These are phyloP conservation scores for Zychaea mexicana DNA, from an alignment of 371 early-diverging fungal genomes.

Conservation along the genomic window DNA sequence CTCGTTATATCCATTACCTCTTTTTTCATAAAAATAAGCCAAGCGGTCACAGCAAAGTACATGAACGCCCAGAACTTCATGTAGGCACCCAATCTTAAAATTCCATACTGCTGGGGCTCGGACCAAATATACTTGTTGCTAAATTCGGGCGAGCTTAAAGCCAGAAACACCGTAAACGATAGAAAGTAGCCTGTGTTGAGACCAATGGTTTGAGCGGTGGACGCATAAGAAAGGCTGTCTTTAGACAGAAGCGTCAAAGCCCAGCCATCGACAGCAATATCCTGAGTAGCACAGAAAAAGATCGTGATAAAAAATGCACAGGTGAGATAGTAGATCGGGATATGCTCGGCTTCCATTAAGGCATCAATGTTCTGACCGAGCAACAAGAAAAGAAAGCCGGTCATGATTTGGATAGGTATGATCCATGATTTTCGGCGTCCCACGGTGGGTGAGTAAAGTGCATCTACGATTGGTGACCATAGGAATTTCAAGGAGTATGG, in stretches of 20 bases:
- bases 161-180: constrained; percentile 95
- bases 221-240: constrained; percentile 87
- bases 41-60: constrained; percentile 85
- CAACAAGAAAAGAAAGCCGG: constrained; percentile 75
- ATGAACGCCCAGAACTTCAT: constrained; percentile 91
- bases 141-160: constrained; percentile 92
- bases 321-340: constrained; percentile 69
- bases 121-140: constrained; percentile 90
- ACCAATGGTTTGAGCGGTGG: constrained; percentile 96
- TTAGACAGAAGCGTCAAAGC: constrained; percentile 90
- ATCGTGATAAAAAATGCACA: constrained; percentile 78
- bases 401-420: constrained; percentile 91
- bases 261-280: constrained; percentile 99
- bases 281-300: constrained; percentile 96
- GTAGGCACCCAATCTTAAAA: constrained; percentile 82
- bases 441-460: constrained; percentile 74
- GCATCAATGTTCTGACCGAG: constrained; percentile 79
- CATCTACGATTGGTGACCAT: constrained; percentile 97
- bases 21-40: constrained; percentile 77
- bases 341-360: constrained; percentile 64
- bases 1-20: constrained; percentile 48
- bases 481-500: constrained; percentile 92
- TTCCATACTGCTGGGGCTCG: constrained; percentile 68
- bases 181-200: constrained; percentile 94
- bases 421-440: constrained; percentile 98